Evolutionary conservation across 352 stramenopile species (phyloP).

Genomic region (Blastocystis sp.): DNA sequence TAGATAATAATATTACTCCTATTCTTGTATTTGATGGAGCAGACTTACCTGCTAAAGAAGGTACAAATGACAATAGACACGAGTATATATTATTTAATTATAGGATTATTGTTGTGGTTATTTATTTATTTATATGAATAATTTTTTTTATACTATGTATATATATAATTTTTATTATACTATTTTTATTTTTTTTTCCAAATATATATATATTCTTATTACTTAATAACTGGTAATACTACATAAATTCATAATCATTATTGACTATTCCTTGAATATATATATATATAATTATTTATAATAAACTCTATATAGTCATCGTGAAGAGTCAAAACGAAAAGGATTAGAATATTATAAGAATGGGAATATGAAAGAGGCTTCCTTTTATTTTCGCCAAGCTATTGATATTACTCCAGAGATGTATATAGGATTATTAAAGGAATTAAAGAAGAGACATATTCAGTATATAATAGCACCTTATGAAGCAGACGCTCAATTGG

Average conservation of each 20-base stretch:
- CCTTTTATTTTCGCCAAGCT: conserved; percentile 42
- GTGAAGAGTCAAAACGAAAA: not conserved
- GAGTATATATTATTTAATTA: not conserved
- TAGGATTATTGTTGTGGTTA: too few species aligned
- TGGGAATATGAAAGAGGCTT: conserved; percentile 41
- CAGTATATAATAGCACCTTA: conserved; percentile 82
- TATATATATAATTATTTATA: too few species aligned
- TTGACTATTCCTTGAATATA: too few species aligned
- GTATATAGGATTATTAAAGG: conserved; percentile 45
- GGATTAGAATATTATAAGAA: conserved; percentile 40
- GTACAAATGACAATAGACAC: conserved; percentile 42
- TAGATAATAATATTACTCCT: conserved; percentile 57
- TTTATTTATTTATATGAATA: not conserved
- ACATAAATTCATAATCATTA: conserved; percentile 12
- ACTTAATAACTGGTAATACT: not conserved
- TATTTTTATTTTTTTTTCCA: too few species aligned
- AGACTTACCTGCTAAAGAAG: conserved; percentile 60
- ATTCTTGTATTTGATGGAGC: conserved; percentile 77
- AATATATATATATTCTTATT: not conserved
- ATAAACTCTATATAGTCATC: conserved; percentile 7
- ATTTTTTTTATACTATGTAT: too few species aligned
- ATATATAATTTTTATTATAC: too few species aligned
- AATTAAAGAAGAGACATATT: conserved; percentile 47
- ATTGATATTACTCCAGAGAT: conserved; percentile 49
- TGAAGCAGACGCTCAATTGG: conserved; percentile 87